Evolutionary conservation across 495 filamentous ascomycete species (phyloP), one percentile per base, ranked within the genome.

Genomic region (Letharia columbiana): DNA sequence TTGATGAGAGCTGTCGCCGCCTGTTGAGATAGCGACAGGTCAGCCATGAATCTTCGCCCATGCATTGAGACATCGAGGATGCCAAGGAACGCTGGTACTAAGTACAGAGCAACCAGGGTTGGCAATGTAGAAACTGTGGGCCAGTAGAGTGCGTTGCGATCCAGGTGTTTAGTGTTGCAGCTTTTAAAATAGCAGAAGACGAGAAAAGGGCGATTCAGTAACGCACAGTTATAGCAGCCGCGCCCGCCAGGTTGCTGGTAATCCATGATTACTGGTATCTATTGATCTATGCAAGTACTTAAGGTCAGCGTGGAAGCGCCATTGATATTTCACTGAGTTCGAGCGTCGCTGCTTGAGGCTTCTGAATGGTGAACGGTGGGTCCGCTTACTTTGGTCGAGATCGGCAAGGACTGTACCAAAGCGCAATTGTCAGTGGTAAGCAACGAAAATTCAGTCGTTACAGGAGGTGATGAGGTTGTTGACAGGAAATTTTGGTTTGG

Each of bases 181-280:
- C 44, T 18, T 44, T 20, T 50, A 59, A 66, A 65, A 20, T 33
- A 54, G 44, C 17, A 41, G 17, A n/a, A 2, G n/a, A 47, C 9
- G 39, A 35, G 3, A 13, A 39, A 23, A 9, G 35, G 49, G 18
- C 23, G n/a, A 28, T 20, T 60, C 9, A 52, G 66, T 69, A 65
- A 90, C 88, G 79, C 76, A 91, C 88, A 91, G 79, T 91, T 91
- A 81, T 89, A 91, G 80, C 89, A 91, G 66, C 83, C 87, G 75
- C 88, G 86, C 69, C 73, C 73, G 54, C 80, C 81, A 76, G 79
- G 77, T 69, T 74, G 69, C 72, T 79, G 79, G 68, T 74, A 79
- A 66, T 82, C 81, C 82, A 84, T 84, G 67, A 69, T 80, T 71
- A 10, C 39, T 59, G 20, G 39, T 40, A 9, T 45, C 18, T 57